Percentiles rank a stretch among this genome's conserved stretches.
phyloP scores from a whole-genome alignment of 2,329 filamentous ascomycete species.

The Ascochyta pisi region DNA sequence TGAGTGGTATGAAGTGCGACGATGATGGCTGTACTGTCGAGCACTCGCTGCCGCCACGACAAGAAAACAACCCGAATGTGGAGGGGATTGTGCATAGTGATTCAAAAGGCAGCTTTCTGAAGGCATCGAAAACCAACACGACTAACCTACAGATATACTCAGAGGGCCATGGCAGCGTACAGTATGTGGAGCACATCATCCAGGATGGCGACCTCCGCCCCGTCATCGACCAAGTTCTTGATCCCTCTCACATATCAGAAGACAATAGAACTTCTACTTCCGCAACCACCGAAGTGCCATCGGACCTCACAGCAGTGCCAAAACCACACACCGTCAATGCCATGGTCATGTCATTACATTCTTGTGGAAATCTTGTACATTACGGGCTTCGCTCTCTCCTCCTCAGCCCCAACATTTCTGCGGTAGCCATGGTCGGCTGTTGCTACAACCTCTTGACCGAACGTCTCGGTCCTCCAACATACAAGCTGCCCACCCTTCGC shows the following conservation, averaged over 20 bases:
- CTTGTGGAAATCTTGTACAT: slow-evolving; percentile 96
- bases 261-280: slow-evolving; percentile 34
- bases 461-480: slow-evolving; percentile 82
- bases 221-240: slow-evolving; percentile 69
- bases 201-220: slow-evolving; percentile 74
- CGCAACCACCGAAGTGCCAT: slow-evolving; percentile 28
- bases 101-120: slow-evolving; percentile 14
- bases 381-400: slow-evolving; percentile 87
- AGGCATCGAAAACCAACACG: slow-evolving; percentile 28
- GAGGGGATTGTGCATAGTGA: slow-evolving; percentile 2
- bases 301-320: slow-evolving; percentile 36
- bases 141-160: slow-evolving; percentile 54
- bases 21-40: slow-evolving; percentile 21
- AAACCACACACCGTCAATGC: slow-evolving; percentile 55
- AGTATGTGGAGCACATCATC: slow-evolving; percentile 78
- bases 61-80: not conserved
- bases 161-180: slow-evolving; percentile 72
- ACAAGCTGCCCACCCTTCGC: slow-evolving; percentile 80
- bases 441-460: slow-evolving; percentile 98
- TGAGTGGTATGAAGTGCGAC: slow-evolving; percentile 15
- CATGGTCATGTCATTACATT: slow-evolving; percentile 95
- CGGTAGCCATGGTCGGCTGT: slow-evolving; percentile 95
- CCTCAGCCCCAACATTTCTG: slow-evolving; percentile 81
- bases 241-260: slow-evolving; percentile 44
- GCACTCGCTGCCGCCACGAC: not conserved